Evolutionary conservation across 768 basidiomycete genomes (phyloP).

Genomic region (Lactarius pseudohatsudake): DNA sequence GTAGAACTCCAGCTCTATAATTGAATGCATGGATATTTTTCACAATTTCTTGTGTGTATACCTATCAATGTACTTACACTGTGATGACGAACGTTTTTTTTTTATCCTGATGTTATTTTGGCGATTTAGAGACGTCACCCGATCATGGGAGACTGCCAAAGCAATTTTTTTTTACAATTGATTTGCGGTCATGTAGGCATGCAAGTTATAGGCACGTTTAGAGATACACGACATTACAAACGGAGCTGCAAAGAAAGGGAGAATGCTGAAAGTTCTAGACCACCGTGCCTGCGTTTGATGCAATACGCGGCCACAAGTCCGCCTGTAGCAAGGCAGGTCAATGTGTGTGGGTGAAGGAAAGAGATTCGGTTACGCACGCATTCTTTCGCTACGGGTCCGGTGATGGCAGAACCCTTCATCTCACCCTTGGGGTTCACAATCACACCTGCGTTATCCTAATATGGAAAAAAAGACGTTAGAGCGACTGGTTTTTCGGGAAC

Average conservation of each 20-base stretch:
- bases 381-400: slow-evolving; percentile 99
- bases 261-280: slow-evolving; percentile 51
- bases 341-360: slow-evolving; percentile 8
- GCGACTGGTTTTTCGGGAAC: not conserved
- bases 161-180: not conserved
- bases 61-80: slow-evolving; percentile 20
- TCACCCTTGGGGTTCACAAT: slow-evolving; percentile 99
- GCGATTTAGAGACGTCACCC: not conserved
- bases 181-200: slow-evolving; percentile 22
- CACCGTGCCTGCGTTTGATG: slow-evolving; percentile 97
- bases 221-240: slow-evolving; percentile 27
- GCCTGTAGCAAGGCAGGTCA: slow-evolving; percentile 49
- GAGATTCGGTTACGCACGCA: slow-evolving; percentile 60
- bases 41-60: slow-evolving; percentile 3
- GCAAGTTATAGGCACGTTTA: slow-evolving; percentile 18
- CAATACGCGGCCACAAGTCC: slow-evolving; percentile 99
- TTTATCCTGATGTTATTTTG: not conserved
- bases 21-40: slow-evolving; percentile 4
- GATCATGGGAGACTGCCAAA: not conserved
- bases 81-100: slow-evolving; percentile 11
- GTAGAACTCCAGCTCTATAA: slow-evolving; percentile 9
- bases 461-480: not conserved
- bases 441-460: slow-evolving; percentile 90
- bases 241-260: slow-evolving; percentile 27
- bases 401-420: slow-evolving; percentile 99